Conservation (phyloP, 2,329 filamentous ascomycete species). For the Keithomyces neogunnii region DNA sequence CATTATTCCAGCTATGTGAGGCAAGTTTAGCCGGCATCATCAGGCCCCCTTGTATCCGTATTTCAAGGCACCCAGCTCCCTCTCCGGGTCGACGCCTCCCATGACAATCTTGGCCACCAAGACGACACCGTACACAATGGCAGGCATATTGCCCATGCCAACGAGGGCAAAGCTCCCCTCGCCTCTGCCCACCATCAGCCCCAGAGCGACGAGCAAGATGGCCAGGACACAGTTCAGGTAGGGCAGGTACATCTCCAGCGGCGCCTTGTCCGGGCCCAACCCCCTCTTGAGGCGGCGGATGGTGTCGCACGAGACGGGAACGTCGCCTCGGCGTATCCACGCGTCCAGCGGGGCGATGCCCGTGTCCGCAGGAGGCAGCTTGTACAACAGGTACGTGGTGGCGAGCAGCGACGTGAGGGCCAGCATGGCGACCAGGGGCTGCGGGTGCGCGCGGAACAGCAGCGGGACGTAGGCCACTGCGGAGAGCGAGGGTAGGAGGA, state of each 20-base stretch:
- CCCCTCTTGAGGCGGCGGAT: conserved; percentile 10
- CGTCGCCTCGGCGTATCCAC: conserved; percentile 23
- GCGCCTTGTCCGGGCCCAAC: conserved; percentile 19
- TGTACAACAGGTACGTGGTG: conserved; percentile 53
- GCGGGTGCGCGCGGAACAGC: conserved; percentile 23
- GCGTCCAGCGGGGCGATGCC: conserved; percentile 43
- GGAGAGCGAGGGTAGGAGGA: conserved; percentile 50
- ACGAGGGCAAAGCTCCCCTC: conserved; percentile 26
- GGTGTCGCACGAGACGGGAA: conserved; percentile 10
- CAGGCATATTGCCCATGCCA: conserved; percentile 43
- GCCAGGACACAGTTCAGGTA: conserved; percentile 52
- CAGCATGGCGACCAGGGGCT: conserved; percentile 41
- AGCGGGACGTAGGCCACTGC: conserved; percentile 41
- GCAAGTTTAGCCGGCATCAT: not conserved
- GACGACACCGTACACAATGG: conserved; percentile 51
- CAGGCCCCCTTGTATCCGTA: conserved; percentile 63
- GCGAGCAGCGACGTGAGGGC: conserved; percentile 54
- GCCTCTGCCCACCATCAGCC: conserved; percentile 26
- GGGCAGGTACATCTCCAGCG: conserved; percentile 51
- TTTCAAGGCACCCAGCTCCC: conserved; percentile 51
- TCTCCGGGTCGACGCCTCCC: conserved; percentile 58
- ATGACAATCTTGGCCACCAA: conserved; percentile 57
- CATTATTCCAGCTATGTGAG: not conserved
- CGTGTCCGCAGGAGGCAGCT: conserved; percentile 44
- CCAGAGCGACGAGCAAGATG: conserved; percentile 39